Conservation (phyloP, 225 moss, liverwort and hornwort species). For the Polytrichum commune region DNA sequence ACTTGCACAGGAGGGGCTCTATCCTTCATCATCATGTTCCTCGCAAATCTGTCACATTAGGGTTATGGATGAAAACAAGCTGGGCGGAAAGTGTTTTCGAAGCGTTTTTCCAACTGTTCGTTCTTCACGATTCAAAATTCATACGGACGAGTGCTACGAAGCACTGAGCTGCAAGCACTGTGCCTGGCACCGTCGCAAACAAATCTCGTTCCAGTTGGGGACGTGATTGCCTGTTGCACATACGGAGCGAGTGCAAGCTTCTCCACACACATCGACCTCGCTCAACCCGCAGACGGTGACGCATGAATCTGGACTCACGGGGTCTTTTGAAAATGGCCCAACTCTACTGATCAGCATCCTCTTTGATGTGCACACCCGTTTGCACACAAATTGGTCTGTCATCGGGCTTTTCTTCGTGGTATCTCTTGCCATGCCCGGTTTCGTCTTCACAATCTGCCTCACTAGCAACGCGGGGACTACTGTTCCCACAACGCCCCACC, state of each 20-base stretch:
- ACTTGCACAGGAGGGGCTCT: too few relatives aligned
- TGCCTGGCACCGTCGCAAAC: slow-evolving; percentile 89
- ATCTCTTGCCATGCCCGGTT: slow-evolving; percentile 69
- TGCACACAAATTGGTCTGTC: slow-evolving; percentile 85
- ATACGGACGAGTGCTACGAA: not conserved
- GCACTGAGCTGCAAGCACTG: slow-evolving; percentile 71
- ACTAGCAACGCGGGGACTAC: slow-evolving; percentile 87
- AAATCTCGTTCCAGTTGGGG: slow-evolving; percentile 96
- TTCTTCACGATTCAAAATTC: too few relatives aligned
- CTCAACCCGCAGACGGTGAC: slow-evolving; percentile 95
- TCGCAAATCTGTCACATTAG: too few relatives aligned
- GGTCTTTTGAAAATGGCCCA: slow-evolving; percentile 94
- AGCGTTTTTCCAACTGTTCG: too few relatives aligned
- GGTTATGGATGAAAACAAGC: too few relatives aligned
- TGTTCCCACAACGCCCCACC: slow-evolving; percentile 97
- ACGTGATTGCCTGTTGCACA: slow-evolving; percentile 95
- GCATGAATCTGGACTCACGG: slow-evolving; percentile 75
- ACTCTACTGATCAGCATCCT: slow-evolving; percentile 89
- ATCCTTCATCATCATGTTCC: too few relatives aligned
- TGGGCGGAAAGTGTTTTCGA: too few relatives aligned
- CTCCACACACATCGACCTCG: slow-evolving; percentile 91
- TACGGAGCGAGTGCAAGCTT: slow-evolving; percentile 82
- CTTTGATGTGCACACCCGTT: slow-evolving; percentile 92
- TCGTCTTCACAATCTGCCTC: slow-evolving; percentile 72
- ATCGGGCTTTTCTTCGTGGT: slow-evolving; percentile 59